Conservation (phyloP, 805 yeast species). For the Metschnikowia lunata region DNA sequence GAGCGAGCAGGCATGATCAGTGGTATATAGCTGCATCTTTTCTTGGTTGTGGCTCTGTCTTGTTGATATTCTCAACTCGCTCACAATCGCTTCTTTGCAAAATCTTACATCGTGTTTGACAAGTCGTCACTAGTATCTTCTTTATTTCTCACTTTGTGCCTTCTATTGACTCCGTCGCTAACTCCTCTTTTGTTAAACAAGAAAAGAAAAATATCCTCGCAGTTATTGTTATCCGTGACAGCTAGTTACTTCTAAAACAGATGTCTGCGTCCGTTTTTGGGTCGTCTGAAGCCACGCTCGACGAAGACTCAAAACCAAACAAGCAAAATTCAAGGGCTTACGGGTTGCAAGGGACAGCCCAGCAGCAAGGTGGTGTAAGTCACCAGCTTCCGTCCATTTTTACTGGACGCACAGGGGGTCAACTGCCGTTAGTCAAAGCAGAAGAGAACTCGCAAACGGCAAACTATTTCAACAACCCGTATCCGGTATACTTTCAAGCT, state of each 20-base stretch:
- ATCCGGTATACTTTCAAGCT: slow-evolving; percentile 4
- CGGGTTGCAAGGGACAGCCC: background rate
- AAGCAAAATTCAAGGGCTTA: background rate
- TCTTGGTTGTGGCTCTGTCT: background rate
- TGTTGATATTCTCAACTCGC: background rate
- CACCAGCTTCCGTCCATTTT: slow-evolving; percentile 8
- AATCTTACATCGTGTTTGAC: too few relatives aligned
- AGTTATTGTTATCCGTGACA: background rate
- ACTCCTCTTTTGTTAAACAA: too few relatives aligned
- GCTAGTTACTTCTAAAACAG: background rate
- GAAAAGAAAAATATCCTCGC: too few relatives aligned
- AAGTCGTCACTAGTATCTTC: too few relatives aligned
- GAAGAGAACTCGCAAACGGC: slow-evolving; percentile 1
- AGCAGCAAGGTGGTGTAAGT: background rate
- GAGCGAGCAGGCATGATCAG: slow-evolving; percentile 3
- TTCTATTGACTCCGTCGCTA: too few relatives aligned
- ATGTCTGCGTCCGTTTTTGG: slow-evolving; percentile 6
- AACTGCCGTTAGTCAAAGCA: slow-evolving; percentile 3
- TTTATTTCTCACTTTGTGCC: too few relatives aligned
- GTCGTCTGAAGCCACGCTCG: slow-evolving; percentile 3
- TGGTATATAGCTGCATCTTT: slow-evolving; percentile 7
- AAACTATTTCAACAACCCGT: slow-evolving; percentile 8
- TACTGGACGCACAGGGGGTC: slow-evolving; percentile 4
- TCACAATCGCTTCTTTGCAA: background rate
- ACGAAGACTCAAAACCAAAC: slow-evolving; percentile 2